Evolutionary conservation across 2,329 filamentous ascomycete genomes (phyloP), one percentile per base, ranked within the genome.

Genomic region (Calonectria multiphialidica): DNA sequence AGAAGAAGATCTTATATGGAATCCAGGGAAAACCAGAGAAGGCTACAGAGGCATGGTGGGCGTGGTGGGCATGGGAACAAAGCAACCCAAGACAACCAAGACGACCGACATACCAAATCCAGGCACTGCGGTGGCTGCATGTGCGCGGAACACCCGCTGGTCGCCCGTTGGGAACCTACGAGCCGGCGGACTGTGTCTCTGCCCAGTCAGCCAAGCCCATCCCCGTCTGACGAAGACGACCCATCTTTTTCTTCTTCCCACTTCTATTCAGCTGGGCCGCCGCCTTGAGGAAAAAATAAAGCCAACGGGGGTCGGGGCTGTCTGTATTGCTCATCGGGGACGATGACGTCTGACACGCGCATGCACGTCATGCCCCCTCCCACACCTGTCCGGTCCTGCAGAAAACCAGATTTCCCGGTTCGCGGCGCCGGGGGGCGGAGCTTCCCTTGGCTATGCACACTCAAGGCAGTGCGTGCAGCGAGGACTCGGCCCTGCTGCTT

Each of bases 341-440:
- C 68, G 74, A 78, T 78, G 76, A 78, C 76, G 76, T 78, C 75
- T 74, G 73, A 74, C 73, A 77, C 77, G 76, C 74, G 68, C 68
- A 75, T 78, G 76, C 76, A 75, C 75, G 74, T 77, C 76, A 78
- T 74, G 74, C 74, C 72, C 72, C 74, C 75, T 49, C 72, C 68
- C 47, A 62, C 61, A 16, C 57, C 47, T 65, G 28, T 30, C 44
- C 53, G 47, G 57, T 63, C 44, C 35, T 35, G 61, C 66, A 75
- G 76, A 73, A 78, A 78, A 76, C 76, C 74, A 78, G 76, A 77
- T 76, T 78, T 78, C 57, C 30, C 37, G 53, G 33, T 18, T 59
- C 33, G 13, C 15, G 21, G 21, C 16, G 33, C 21, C 33, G 5
- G 53, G 53, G 47, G 47, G 23, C 53, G 18, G 53, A 59, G 33